Base-by-base conservation (phyloP, 345 rosid species). In the Lumnitzera littorea region DNA sequence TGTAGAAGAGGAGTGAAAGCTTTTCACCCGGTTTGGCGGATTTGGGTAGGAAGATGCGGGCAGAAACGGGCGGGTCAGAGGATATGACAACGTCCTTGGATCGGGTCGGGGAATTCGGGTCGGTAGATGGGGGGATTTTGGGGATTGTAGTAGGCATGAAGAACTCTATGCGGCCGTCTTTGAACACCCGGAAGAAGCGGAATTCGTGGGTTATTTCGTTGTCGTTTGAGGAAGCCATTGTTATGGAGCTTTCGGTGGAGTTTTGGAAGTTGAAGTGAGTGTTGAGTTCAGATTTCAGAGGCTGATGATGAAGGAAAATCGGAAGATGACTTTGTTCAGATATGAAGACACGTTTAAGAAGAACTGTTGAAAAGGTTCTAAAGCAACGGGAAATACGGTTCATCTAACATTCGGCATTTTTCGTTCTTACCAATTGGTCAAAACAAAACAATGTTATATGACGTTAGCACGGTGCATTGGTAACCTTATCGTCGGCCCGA, bases 31-130 rank as follows among this genome's bases (percentile, higher is more conserved):
- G 55, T 29, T 46, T 46, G 15, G 60, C 57, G 31, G 51, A 4
- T 24, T 25, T 53, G 47, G 76, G 72, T 15, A 72, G 48, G 65
- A 72, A 72, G 57, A 72, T 46, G 43, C 76, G 65, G 43, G 66
- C 76, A 12, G 69, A 63, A 16, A 72, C 51, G 4, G 62, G 65
- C 41, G 76, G 76, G 55, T 72, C 66, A 17, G 62, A 49, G 17
- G 72, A 62, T 51, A 72, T 51, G 15, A 20, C 46, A 8, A 64
- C 62, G 24, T 67, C 76, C 52, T 67, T 72, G 46, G 69, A 67
- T 8, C 51, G 62, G 66, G 68, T 62, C 2, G 69, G 69, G 53
- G 70, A 50, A 49, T 15, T 16, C 2, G 68, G 62, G 60, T 62
- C 68, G 14, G 62, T 61, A 23, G 57, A 58, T 1, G 69, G 58